Evolutionary conservation across 2,329 filamentous ascomycete species (phyloP).

Genomic region (Zasmidium cellare): DNA sequence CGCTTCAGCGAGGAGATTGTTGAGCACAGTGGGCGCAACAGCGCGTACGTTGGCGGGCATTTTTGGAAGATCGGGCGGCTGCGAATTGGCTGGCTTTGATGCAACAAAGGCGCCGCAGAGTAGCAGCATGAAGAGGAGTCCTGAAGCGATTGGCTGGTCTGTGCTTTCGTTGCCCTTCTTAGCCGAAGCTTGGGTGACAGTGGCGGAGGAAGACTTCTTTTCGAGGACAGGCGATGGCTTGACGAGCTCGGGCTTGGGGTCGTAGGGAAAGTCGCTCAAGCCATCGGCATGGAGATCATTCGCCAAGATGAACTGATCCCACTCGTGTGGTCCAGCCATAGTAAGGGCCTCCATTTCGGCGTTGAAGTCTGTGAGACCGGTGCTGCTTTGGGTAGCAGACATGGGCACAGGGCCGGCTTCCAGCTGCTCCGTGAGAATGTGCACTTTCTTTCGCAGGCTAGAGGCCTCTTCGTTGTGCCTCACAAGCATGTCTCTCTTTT

Average conservation of each 20-base stretch:
- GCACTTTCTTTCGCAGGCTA: constrained; percentile 89
- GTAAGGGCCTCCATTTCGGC: constrained; percentile 80
- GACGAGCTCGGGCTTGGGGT: constrained; percentile 34
- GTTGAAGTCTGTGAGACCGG: constrained; percentile 69
- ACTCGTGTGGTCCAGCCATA: constrained; percentile 68
- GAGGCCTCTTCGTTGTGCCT: constrained; percentile 86
- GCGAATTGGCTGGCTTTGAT: constrained; percentile 73
- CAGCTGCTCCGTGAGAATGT: constrained; percentile 68
- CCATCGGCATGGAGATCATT: constrained; percentile 45
- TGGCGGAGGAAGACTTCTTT: constrained; percentile 26
- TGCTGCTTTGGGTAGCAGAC: constrained; percentile 56
- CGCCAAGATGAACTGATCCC: constrained; percentile 80
- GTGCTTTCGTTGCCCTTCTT: constrained; percentile 36
- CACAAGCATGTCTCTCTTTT: constrained; percentile 90
- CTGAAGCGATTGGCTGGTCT: constrained; percentile 69
- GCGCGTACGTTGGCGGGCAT: constrained; percentile 79
- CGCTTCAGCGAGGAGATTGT: constrained; percentile 58
- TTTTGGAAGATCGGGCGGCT: constrained; percentile 69
- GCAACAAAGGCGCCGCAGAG: constrained; percentile 95
- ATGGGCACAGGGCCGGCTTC: constrained; percentile 56
- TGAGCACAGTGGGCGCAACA: constrained; percentile 73
- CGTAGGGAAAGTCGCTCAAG: constrained; percentile 58
- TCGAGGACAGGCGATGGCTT: constrained; percentile 25
- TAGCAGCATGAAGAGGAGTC: constrained; percentile 90
- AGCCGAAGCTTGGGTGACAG: constrained; percentile 23